Conservation (phyloP, 306 rosid genomes). For the Cyclanthera cordifolia region DNA sequence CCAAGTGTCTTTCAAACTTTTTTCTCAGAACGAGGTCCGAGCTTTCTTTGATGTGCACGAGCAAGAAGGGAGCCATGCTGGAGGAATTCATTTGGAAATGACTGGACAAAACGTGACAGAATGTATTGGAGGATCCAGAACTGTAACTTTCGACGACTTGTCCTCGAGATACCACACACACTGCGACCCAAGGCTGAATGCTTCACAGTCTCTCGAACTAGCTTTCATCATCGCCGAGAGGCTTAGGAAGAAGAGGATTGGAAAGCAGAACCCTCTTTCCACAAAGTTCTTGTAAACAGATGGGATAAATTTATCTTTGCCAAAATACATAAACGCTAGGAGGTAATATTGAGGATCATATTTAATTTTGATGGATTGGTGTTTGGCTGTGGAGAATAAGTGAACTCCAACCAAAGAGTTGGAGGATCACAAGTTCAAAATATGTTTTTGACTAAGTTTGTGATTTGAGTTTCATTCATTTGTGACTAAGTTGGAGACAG, state of each 20-base stretch:
- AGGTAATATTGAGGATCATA: constrained; percentile 4
- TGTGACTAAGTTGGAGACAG: not conserved
- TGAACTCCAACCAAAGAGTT: constrained; percentile 8
- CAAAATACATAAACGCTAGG: not conserved
- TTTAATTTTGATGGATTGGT: constrained; percentile 6
- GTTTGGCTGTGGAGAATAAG: constrained; percentile 1
- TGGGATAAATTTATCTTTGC: not conserved
- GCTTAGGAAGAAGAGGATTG: constrained; percentile 61
- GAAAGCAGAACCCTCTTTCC: constrained; percentile 27
- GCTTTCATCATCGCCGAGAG: constrained; percentile 59
- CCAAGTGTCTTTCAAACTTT: not conserved
- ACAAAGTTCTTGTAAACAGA: constrained; percentile 3
- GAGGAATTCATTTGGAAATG: constrained; percentile 72
- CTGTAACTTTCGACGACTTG: constrained; percentile 62
- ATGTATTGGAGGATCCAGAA: constrained; percentile 68
- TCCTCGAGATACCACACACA: constrained; percentile 71
- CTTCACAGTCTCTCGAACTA: constrained; percentile 69
- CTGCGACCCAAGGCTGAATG: constrained; percentile 65
- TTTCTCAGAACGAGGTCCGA: constrained; percentile 52
- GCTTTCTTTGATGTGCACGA: constrained; percentile 79
- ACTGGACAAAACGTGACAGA: constrained; percentile 74
- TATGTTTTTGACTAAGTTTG: not conserved
- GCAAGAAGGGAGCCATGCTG: constrained; percentile 71
- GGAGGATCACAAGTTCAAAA: constrained; percentile 11
- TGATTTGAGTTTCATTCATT: not conserved